phyloP scores from a whole-genome alignment of 495 filamentous ascomycete genomes.

The Penicillium malachiteum region DNA sequence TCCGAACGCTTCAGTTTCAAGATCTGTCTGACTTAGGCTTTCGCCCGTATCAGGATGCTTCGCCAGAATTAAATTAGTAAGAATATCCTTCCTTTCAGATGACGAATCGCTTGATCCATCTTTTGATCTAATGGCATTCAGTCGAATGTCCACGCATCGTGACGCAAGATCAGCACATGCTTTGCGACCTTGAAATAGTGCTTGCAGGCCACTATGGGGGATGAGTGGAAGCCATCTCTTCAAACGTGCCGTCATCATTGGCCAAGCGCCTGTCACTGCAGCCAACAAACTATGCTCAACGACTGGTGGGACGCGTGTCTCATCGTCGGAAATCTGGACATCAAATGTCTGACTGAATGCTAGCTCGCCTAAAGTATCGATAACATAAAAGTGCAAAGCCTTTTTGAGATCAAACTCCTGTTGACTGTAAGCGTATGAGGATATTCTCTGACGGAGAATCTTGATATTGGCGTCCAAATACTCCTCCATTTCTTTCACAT shows the following conservation, averaged over 20 bases:
- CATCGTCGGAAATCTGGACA: slow-evolving; percentile 9
- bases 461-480: slow-evolving; percentile 7
- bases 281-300: slow-evolving; percentile 13
- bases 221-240: slow-evolving; percentile 12
- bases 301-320: slow-evolving; percentile 7
- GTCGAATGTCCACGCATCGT: slow-evolving; percentile 4
- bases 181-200: slow-evolving; percentile 6
- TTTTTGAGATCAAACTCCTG: slow-evolving; percentile 11
- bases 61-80: slow-evolving; percentile 13
- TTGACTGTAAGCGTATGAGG: background rate
- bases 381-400: slow-evolving; percentile 8
- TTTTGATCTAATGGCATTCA: background rate
- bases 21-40: slow-evolving; percentile 1
- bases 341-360: slow-evolving; percentile 13
- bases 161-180: slow-evolving; percentile 11
- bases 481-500: slow-evolving; percentile 15
- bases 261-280: slow-evolving; percentile 13
- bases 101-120: background rate
- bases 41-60: slow-evolving; percentile 12
- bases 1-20: slow-evolving; percentile 15
- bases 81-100: slow-evolving; percentile 7
- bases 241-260: slow-evolving; percentile 7
- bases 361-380: slow-evolving; percentile 8
- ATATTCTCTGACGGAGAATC: slow-evolving; percentile 9
- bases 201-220: slow-evolving; percentile 8